Percentiles rank a stretch among this genome's conserved stretches.
phyloP scores from a whole-genome alignment of 2,329 filamentous ascomycete species.

The Exophiala mesophila region DNA sequence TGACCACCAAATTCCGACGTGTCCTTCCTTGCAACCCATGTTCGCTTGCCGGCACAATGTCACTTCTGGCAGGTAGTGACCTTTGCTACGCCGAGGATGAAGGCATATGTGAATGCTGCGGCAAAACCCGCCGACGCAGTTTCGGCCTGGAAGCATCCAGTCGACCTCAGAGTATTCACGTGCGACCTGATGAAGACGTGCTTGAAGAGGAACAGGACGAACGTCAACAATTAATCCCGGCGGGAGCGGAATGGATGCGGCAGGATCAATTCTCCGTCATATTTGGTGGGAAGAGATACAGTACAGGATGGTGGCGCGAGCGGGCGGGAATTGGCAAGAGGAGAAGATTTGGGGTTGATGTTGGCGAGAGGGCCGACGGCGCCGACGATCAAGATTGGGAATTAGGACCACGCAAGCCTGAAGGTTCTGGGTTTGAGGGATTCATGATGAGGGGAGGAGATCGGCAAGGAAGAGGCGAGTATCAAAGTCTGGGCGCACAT shows the following conservation, averaged over 20 bases:
- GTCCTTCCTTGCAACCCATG: constrained; percentile 26
- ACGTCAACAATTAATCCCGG: constrained; percentile 19
- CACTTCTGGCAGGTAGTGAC: constrained; percentile 26
- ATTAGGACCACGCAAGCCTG: constrained; percentile 14
- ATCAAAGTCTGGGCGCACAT: constrained; percentile 9
- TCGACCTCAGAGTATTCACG: constrained; percentile 19
- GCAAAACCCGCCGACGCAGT: constrained; percentile 22
- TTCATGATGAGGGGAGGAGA: constrained; percentile 20
- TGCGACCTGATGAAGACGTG: constrained; percentile 16
- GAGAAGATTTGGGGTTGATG: constrained; percentile 24
- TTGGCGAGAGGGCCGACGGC: constrained; percentile 21
- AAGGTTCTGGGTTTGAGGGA: constrained; percentile 11
- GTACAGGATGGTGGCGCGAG: constrained; percentile 27
- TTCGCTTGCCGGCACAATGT: constrained; percentile 24
- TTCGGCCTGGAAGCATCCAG: constrained; percentile 10
- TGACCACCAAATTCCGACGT: constrained; percentile 21
- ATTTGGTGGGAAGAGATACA: constrained; percentile 21
- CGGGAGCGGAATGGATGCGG: constrained; percentile 24
- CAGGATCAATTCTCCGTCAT: constrained; percentile 14
- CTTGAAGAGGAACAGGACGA: constrained; percentile 9
- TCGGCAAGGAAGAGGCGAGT: constrained; percentile 18
- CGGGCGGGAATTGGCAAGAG: constrained; percentile 12
- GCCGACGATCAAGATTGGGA: constrained; percentile 24
- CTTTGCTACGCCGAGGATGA: constrained; percentile 21
- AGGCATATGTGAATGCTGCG: constrained; percentile 26